Conservation (phyloP, 1,139 yeast species). For the Yamadazyma friedrichii region DNA sequence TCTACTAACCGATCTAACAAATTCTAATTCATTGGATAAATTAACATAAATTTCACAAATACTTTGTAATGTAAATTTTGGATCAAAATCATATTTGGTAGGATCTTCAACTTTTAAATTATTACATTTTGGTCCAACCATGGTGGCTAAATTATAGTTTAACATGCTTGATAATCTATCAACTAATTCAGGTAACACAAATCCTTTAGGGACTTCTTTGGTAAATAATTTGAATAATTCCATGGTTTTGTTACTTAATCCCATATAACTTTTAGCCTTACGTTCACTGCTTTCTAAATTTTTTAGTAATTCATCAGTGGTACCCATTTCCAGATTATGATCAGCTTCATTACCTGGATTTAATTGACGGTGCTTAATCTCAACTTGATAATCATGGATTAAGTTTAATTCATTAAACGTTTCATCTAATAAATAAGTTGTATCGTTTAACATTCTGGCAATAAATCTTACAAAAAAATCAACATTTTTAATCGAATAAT, state of each 20-base stretch:
- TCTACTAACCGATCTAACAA: constrained; percentile 77
- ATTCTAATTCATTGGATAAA: constrained; percentile 60
- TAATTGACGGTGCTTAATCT: constrained; percentile 35
- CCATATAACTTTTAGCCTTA: constrained; percentile 80
- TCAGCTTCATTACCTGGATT: constrained; percentile 24
- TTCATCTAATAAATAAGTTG: constrained; percentile 89
- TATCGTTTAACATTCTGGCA: constrained; percentile 92
- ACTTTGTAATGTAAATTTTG: constrained; percentile 66
- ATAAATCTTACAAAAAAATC: constrained; percentile 88
- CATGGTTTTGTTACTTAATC: constrained; percentile 81
- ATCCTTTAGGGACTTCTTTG: constrained; percentile 81
- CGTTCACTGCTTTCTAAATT: constrained; percentile 65
- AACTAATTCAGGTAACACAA: constrained; percentile 85
- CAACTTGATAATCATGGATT: constrained; percentile 76
- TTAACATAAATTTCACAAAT: constrained; percentile 76
- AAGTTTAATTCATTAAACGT: constrained; percentile 75
- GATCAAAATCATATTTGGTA: constrained; percentile 79
- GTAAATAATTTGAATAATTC: constrained; percentile 79
- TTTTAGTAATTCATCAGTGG: constrained; percentile 56
- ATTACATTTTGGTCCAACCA: constrained; percentile 94
- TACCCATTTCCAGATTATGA: constrained; percentile 45
- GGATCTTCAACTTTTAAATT: constrained; percentile 85
- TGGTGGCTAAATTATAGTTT: constrained; percentile 81
- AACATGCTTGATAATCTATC: constrained; percentile 95
- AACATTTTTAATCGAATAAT: constrained; percentile 63